phyloP scores from a whole-genome alignment of 495 filamentous ascomycete genomes.

The Terfezia boudieri region DNA sequence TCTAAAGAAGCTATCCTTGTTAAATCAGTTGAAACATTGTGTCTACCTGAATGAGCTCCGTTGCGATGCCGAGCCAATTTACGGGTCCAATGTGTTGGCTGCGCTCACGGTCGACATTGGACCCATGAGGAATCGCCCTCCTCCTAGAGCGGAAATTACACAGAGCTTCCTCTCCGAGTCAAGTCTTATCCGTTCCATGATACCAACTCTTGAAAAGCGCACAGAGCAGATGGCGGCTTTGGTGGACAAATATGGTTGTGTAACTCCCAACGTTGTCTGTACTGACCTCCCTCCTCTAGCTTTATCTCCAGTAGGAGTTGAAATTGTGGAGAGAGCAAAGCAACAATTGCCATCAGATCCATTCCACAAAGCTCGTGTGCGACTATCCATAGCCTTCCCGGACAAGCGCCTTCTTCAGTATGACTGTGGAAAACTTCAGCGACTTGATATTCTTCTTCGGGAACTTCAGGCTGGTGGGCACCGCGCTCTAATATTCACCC shows the following conservation, averaged over 20 bases:
- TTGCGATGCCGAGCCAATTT: conserved; percentile 58
- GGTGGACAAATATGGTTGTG: conserved; percentile 73
- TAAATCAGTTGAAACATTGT: conserved; percentile 58
- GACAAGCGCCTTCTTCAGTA: conserved; percentile 90
- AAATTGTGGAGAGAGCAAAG: conserved; percentile 31
- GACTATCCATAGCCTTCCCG: conserved; percentile 85
- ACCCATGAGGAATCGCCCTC: conserved; percentile 23
- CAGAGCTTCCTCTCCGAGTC: conserved; percentile 57
- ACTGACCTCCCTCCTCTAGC: conserved; percentile 47
- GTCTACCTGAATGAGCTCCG: conserved; percentile 63
- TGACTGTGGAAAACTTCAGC: conserved; percentile 92
- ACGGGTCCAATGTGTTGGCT: conserved; percentile 51
- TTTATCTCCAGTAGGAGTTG: conserved; percentile 35
- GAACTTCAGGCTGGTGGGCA: conserved; percentile 75
- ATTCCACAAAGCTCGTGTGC: conserved; percentile 85
- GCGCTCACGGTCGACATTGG: conserved; percentile 35
- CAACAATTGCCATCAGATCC: conserved; percentile 33
- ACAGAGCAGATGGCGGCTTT: conserved; percentile 44
- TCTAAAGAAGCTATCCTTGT: conserved; percentile 41
- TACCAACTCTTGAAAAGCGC: conserved; percentile 49
- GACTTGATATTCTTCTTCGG: conserved; percentile 66
- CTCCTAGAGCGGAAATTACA: conserved; percentile 26
- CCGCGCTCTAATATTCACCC: conserved; percentile 90
- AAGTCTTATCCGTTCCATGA: conserved; percentile 43
- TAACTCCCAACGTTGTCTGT: conserved; percentile 72